These are phyloP conservation scores for Fraxinus greggii DNA, from an alignment of 305 asterid species.

Conservation along the genomic window DNA sequence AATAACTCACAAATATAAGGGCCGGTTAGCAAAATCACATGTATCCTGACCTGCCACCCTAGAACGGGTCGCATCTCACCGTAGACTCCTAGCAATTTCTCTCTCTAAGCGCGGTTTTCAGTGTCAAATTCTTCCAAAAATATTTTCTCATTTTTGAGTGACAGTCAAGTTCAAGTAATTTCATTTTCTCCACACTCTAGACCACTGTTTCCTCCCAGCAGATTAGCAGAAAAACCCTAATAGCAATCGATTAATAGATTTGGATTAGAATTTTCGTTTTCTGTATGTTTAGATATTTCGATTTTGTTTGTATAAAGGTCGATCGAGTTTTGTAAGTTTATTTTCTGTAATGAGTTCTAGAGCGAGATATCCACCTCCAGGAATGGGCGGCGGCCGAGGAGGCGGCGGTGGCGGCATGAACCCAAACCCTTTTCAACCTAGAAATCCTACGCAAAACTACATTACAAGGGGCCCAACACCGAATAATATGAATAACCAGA, in stretches of 20 bases:
- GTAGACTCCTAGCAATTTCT: conserved; percentile 25
- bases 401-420: conserved; percentile 57
- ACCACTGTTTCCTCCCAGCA: neutral
- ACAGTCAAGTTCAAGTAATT: neutral
- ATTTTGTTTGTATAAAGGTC: conserved; percentile 17
- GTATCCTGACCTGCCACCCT: conserved; percentile 25
- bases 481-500: conserved; percentile 35
- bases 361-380: conserved; percentile 88
- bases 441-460: conserved; percentile 63
- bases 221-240: neutral
- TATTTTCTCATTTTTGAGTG: conserved; percentile 17
- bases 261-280: neutral
- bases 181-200: neutral
- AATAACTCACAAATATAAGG: neutral
- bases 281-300: conserved; percentile 6
- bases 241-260: neutral
- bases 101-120: no score
- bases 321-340: conserved; percentile 27
- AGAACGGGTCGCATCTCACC: conserved; percentile 26
- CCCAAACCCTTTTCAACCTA: conserved; percentile 52
- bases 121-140: conserved; percentile 13
- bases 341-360: conserved; percentile 56
- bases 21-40: conserved; percentile 23
- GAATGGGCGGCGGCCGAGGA: conserved; percentile 71
- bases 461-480: conserved; percentile 52